Evolutionary conservation across 208 protist genomes (phyloP).

Genomic region (Phytomonas sp.): DNA sequence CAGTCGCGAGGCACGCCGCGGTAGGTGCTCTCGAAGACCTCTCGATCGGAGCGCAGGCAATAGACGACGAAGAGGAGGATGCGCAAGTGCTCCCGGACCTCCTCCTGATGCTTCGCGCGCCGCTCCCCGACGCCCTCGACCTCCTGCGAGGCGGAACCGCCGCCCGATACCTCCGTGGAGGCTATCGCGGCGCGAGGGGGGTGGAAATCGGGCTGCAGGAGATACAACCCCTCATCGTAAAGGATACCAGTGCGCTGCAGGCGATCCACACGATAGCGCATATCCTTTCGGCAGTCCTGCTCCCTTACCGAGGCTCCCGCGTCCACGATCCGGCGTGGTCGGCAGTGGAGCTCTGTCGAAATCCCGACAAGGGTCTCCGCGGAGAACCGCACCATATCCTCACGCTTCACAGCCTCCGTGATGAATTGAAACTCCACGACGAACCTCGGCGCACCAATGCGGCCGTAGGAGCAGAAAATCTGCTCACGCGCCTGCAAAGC

Average conservation of each 20-base stretch:
- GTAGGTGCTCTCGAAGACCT: constrained; percentile 19
- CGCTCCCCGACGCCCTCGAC: constrained; percentile 17
- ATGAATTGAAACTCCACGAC: constrained; percentile 81
- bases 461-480: constrained; percentile 73
- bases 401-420: constrained; percentile 32
- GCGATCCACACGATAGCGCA: constrained; percentile 37
- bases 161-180: neutral
- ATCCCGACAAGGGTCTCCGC: constrained; percentile 9
- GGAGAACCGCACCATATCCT: constrained; percentile 59
- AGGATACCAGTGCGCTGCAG: constrained; percentile 72
- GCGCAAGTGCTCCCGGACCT: constrained; percentile 26
- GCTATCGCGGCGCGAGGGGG: neutral
- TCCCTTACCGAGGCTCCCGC: neutral
- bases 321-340: constrained; percentile 9
- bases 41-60: constrained; percentile 10
- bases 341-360: neutral
- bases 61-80: constrained; percentile 21
- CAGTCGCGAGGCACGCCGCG: constrained; percentile 38
- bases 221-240: constrained; percentile 78
- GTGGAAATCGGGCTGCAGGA: constrained; percentile 23
- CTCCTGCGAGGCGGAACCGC: constrained; percentile 10
- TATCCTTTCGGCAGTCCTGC: constrained; percentile 12
- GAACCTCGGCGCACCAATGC: constrained; percentile 65
- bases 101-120: constrained; percentile 12
- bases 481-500: constrained; percentile 59